phyloP scores from a whole-genome alignment of 106 monocot genomes.

The Agapanthus africanus region DNA sequence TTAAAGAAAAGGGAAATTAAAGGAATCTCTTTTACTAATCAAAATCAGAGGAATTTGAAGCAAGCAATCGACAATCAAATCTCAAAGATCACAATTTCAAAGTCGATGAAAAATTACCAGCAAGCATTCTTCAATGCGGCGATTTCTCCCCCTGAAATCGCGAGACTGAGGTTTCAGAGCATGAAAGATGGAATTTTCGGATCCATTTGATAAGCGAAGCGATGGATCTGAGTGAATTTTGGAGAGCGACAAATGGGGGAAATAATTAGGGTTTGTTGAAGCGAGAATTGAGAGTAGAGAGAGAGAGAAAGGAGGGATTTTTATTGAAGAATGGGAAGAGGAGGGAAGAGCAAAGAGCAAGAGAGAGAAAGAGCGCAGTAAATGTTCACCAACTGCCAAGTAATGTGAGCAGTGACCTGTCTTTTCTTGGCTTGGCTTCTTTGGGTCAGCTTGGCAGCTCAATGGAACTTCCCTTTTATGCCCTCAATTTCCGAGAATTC shows the following conservation, averaged over 20 bases:
- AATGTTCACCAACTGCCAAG: constrained; percentile 22
- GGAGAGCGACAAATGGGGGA: no score
- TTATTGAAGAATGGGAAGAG: constrained; percentile 4
- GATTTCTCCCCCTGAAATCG: neutral
- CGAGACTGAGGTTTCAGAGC: neutral
- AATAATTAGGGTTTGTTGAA: constrained; percentile 4
- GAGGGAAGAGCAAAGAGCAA: constrained; percentile 1
- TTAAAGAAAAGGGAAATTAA: no score
- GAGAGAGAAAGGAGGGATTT: neutral
- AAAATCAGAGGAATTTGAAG: no score
- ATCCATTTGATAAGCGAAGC: neutral
- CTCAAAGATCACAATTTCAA: neutral
- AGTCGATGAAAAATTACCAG: neutral
- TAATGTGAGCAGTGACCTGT: constrained; percentile 8
- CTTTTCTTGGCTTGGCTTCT: no score
- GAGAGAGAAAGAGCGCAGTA: constrained; percentile 7
- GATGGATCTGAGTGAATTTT: neutral
- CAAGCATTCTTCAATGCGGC: constrained; percentile 4
- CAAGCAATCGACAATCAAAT: neutral
- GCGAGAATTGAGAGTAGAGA: no score
- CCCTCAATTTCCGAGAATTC: no score
- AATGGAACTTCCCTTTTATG: no score
- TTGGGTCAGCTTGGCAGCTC: no score
- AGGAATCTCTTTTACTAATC: no score
- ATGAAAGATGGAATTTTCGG: neutral